These are phyloP conservation scores for Babesia ovata DNA, from an alignment of 169 alveolate genomes.

Conservation along the genomic window DNA sequence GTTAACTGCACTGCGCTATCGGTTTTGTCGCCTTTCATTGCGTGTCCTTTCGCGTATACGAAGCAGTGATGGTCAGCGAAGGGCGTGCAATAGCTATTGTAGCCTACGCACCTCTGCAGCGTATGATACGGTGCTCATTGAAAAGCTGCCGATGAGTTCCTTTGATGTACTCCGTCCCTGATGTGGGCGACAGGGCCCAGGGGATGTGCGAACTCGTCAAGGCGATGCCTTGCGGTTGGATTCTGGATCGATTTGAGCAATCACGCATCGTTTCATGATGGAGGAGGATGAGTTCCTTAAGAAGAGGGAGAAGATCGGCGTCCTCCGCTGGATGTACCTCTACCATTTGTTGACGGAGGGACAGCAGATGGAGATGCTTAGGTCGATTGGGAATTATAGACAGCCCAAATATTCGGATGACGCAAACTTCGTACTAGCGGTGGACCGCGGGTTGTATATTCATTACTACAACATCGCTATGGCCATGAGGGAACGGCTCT, in stretches of 20 bases:
- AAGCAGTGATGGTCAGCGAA: no score
- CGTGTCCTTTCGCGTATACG: no score
- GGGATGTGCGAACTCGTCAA: no score
- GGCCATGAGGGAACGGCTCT: slow-evolving; percentile 24
- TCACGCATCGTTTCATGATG: not conserved
- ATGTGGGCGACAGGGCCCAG: no score
- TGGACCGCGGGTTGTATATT: not conserved
- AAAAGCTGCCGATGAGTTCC: no score
- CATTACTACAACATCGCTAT: slow-evolving; percentile 27
- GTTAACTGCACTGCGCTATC: no score
- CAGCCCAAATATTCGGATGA: slow-evolving; percentile 1
- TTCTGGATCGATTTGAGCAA: not conserved
- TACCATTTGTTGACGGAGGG: slow-evolving; percentile 52
- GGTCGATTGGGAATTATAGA: not conserved
- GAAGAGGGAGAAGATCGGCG: not conserved
- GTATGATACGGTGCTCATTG: no score
- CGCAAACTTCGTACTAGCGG: slow-evolving; percentile 5
- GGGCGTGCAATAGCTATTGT: no score
- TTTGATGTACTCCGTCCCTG: no score
- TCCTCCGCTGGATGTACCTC: slow-evolving; percentile 47
- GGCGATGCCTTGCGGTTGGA: no score
- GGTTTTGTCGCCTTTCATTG: no score
- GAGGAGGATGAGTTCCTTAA: not conserved
- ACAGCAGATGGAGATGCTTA: slow-evolving; percentile 47
- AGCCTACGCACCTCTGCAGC: no score